A percentile compares a stretch with the other conserved stretches of the same genome.
These are phyloP conservation scores for Aphanoascus verrucosus DNA, from an alignment of 2,329 filamentous ascomycete genomes.

Conservation along the genomic window DNA sequence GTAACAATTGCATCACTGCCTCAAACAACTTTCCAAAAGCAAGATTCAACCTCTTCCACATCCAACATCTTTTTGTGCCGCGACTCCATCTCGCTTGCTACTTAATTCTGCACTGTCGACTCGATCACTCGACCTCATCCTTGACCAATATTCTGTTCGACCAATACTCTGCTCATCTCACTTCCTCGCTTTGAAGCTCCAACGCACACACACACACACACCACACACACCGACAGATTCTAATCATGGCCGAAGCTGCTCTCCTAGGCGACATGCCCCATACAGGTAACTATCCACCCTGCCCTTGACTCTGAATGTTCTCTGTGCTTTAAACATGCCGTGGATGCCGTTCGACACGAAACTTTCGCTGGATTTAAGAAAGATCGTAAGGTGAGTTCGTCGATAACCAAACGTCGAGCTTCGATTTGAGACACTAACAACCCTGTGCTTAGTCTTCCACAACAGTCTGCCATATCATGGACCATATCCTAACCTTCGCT, in stretches of 20 bases:
- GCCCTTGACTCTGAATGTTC: not conserved
- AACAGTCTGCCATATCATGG: not conserved
- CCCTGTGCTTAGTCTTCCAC: not conserved
- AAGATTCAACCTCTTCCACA: not conserved
- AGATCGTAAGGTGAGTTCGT: conserved; percentile 7
- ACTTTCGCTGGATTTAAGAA: not conserved
- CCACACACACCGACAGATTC: not conserved
- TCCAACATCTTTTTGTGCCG: not conserved
- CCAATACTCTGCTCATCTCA: not conserved
- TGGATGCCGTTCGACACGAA: not conserved
- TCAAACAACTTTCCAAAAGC: not conserved
- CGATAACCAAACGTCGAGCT: not conserved
- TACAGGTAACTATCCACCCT: conserved; percentile 5
- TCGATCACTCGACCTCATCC: not conserved
- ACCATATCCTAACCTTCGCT: not conserved
- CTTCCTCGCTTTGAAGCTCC: not conserved
- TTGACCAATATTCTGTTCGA: not conserved
- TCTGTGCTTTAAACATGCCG: not conserved
- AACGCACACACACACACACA: not conserved
- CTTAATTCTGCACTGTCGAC: not conserved
- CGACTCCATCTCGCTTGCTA: not conserved
- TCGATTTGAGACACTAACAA: not conserved
- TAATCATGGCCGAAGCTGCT: conserved; percentile 7
- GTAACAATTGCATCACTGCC: conserved; percentile 7
- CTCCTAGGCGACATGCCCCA: not conserved